Evolutionary conservation across 1,284 basidiomycete species (phyloP).

Genomic region (Papiliotrema fonsecae): DNA sequence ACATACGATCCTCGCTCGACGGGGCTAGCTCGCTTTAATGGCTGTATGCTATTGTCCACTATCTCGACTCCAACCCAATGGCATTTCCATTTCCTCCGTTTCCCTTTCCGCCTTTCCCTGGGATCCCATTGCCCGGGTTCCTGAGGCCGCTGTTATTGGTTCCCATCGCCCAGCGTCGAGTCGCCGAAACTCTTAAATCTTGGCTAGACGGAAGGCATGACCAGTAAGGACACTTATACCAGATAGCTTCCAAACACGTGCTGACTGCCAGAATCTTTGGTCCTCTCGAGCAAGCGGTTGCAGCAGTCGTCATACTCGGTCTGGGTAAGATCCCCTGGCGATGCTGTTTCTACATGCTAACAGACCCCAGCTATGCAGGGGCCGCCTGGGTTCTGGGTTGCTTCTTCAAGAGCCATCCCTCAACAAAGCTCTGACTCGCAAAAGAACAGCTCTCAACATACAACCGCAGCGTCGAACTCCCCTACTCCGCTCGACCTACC

Average conservation of each 20-base stretch:
- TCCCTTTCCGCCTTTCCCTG: background rate
- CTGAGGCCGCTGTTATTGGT: background rate
- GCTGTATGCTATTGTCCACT: too few relatives aligned
- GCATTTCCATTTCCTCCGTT: background rate
- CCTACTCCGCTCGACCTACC: too few relatives aligned
- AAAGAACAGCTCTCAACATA: too few relatives aligned
- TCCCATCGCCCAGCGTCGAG: background rate
- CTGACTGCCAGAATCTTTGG: constrained; percentile 26
- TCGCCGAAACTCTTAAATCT: background rate
- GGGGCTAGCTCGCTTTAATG: too few relatives aligned
- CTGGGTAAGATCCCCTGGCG: constrained; percentile 13
- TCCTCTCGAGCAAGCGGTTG: constrained; percentile 31
- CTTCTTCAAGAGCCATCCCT: background rate
- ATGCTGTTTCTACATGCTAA: background rate
- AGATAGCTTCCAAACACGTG: background rate
- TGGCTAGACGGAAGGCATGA: constrained; percentile 4
- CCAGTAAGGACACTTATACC: background rate
- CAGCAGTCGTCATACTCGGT: constrained; percentile 25
- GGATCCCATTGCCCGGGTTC: background rate
- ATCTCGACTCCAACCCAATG: too few relatives aligned
- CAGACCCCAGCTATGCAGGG: constrained; percentile 20
- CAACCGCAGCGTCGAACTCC: too few relatives aligned
- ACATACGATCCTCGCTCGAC: too few relatives aligned
- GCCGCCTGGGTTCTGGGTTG: constrained; percentile 7
- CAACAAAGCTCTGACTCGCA: too few relatives aligned